Conservation (phyloP, 495 filamentous ascomycete genomes). For the Hapsidospora chrysogenum region DNA sequence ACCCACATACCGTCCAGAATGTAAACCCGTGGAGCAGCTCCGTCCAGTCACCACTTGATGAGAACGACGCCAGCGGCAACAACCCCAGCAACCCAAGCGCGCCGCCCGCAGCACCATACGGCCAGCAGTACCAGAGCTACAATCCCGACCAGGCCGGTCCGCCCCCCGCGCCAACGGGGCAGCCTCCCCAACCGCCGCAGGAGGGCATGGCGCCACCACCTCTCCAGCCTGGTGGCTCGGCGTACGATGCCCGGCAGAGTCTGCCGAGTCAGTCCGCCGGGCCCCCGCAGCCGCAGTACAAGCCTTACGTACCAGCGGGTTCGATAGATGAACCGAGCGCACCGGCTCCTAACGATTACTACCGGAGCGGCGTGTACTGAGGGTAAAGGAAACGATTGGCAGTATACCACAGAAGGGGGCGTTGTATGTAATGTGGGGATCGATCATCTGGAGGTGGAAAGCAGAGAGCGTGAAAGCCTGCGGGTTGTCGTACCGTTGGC, state of each 20-base stretch:
- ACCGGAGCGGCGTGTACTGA: not conserved
- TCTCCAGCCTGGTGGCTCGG: constrained; percentile 18
- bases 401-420: too few species aligned
- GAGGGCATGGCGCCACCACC: constrained; percentile 21
- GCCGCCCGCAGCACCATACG: constrained; percentile 10
- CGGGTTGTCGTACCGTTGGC: too few species aligned
- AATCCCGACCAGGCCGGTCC: constrained; percentile 25
- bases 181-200: constrained; percentile 30
- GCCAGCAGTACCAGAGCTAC: constrained; percentile 23
- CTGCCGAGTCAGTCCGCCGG: constrained; percentile 17
- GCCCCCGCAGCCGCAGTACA: constrained; percentile 19
- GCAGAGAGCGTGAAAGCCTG: too few species aligned
- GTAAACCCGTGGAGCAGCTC: constrained; percentile 39
- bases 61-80: constrained; percentile 17
- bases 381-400: too few species aligned
- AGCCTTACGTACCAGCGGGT: constrained; percentile 15
- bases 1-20: constrained; percentile 21
- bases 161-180: constrained; percentile 13
- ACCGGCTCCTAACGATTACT: constrained; percentile 2
- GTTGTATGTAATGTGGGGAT: too few species aligned
- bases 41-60: constrained; percentile 38
- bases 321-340: not conserved
- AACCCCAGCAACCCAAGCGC: constrained; percentile 29
- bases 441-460: too few species aligned
- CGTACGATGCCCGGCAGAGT: constrained; percentile 23